phyloP scores from a whole-genome alignment of 176 grass and related monocot species.

The Phragmites australis region DNA sequence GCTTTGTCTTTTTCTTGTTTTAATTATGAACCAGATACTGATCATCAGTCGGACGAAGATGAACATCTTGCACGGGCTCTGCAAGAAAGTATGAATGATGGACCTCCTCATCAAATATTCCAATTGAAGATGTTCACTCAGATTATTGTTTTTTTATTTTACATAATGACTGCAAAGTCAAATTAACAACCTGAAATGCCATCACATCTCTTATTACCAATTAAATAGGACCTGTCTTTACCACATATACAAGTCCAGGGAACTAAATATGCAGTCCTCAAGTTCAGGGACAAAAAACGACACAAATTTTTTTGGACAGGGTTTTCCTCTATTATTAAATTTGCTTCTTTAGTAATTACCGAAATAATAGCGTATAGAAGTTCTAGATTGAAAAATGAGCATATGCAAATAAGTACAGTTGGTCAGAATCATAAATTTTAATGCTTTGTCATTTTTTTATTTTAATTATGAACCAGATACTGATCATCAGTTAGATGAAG shows the following conservation, averaged over 20 bases:
- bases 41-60: constrained; percentile 62
- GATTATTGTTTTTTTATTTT: constrained; percentile 16
- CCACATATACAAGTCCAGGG: not conserved
- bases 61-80: constrained; percentile 76
- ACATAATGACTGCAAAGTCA: not conserved
- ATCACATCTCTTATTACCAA: not conserved
- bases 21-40: constrained; percentile 34
- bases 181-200: not conserved
- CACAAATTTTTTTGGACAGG: not conserved
- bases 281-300: not conserved
- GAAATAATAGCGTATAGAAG: not conserved
- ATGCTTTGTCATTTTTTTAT: constrained; percentile 13
- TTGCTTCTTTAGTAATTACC: constrained; percentile 16
- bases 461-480: constrained; percentile 41
- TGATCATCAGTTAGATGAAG: constrained; percentile 54
- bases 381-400: constrained; percentile 30
- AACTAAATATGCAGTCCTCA: not conserved
- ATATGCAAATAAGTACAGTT: constrained; percentile 25
- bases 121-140: constrained; percentile 10
- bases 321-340: constrained; percentile 15
- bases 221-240: not conserved
- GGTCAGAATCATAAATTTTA: constrained; percentile 25
- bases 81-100: constrained; percentile 79
- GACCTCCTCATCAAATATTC: constrained; percentile 47
- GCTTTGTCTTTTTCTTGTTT: constrained; percentile 27